These are phyloP conservation scores for Viola odorata DNA, from an alignment of 345 rosid genomes.

Conservation along the genomic window DNA sequence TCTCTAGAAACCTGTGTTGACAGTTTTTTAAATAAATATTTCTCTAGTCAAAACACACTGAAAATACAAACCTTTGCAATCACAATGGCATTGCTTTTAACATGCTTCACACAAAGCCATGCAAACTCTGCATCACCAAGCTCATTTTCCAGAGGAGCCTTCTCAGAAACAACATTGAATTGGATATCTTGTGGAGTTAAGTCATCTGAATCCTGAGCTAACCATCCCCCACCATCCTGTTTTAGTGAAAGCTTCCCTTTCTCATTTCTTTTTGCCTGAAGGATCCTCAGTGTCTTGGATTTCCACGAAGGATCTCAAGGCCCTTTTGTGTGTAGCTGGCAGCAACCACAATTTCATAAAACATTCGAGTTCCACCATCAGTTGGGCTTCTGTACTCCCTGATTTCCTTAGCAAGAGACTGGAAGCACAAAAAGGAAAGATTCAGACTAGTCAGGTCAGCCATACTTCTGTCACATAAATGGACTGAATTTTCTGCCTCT, in stretches of 20 bases:
- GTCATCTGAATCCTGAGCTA: slow-evolving; percentile 89
- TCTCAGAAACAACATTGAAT: slow-evolving; percentile 59
- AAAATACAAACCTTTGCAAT: slow-evolving; percentile 62
- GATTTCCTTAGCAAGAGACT: slow-evolving; percentile 83
- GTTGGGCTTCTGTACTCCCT: slow-evolving; percentile 92
- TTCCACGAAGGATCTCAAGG: slow-evolving; percentile 83
- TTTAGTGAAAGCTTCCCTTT: slow-evolving; percentile 77
- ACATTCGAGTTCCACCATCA: slow-evolving; percentile 94
- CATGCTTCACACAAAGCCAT: slow-evolving; percentile 95
- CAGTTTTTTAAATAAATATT: not conserved
- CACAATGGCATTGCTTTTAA: slow-evolving; percentile 95
- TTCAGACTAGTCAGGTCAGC: slow-evolving; percentile 8
- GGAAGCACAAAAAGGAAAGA: slow-evolving; percentile 10
- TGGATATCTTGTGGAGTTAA: slow-evolving; percentile 69
- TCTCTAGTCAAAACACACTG: slow-evolving; percentile 1
- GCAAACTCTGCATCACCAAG: slow-evolving; percentile 88
- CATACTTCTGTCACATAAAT: not conserved
- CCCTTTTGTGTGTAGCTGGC: slow-evolving; percentile 76
- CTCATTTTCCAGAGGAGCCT: slow-evolving; percentile 47
- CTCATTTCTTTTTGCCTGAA: slow-evolving; percentile 66
- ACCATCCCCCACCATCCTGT: slow-evolving; percentile 93
- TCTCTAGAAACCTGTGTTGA: not conserved
- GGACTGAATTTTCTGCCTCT: not conserved
- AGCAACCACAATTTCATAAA: slow-evolving; percentile 92
- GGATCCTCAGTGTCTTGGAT: slow-evolving; percentile 90